Base-by-base conservation (phyloP, 202 grass and related monocot genomes). In the Musa balbisiana region DNA sequence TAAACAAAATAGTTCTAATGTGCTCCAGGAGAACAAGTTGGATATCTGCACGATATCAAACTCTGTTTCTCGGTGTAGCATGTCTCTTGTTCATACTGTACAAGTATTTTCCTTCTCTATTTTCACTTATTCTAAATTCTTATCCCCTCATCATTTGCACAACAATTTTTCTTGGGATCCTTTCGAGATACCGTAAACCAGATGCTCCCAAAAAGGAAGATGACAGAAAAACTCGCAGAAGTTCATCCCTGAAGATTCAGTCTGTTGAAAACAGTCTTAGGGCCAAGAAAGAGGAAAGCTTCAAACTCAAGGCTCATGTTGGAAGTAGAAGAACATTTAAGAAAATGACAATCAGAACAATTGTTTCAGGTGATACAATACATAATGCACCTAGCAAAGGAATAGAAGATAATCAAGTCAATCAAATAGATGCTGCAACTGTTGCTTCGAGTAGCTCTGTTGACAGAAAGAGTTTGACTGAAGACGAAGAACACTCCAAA, bases 81-180 rank as follows among this genome's bases (percentile, higher is more conserved):
- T 77, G 81, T 84, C 68, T 90, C 49, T 80, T 92, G 64, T 82
- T 88, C 67, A 52, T 89, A 19, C 53, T 94, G 76, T 95, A 92
- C 87, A 91, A 79, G 85, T 85, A 67, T 26, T 87, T 80, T 51
- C 91, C 91, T 33, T 73, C 81, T 21, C 85, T 89, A 52, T 95
- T 92, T 81, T 76, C 22, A 1, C 87, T 92, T 73, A 85, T 99
- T 23, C 71, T 94, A 51, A 92, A 89, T 33, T 86, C 87, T 55
- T 92, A 87, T 15, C 91, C 91, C 85, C 85, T 99, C 85, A 80
- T 92, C 84, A 62, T 95, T 80, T 92, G 91, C 16, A 90, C 91
- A 65, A 76, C 87, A 78, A 69, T 99, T 88, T 87, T 94, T 67
- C 87, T 99, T 64, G 89, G 85, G 76, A 82, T 79, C 17, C 81